phyloP scores from a whole-genome alignment of 164 flowering plant genomes.

The Cinnamomum micranthum region DNA sequence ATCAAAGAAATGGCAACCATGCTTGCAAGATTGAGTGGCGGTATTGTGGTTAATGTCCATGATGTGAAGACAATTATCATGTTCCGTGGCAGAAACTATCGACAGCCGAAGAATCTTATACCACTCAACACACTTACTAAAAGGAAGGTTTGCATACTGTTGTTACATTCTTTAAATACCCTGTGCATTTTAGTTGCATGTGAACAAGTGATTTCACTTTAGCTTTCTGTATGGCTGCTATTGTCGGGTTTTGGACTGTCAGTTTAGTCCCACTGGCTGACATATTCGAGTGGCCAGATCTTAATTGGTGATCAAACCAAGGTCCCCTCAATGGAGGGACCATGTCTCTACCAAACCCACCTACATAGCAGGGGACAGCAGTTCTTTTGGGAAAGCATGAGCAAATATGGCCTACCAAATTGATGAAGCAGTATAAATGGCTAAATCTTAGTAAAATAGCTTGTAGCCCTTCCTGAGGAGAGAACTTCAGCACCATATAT shows the following conservation, averaged over 20 bases:
- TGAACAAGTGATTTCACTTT: no score
- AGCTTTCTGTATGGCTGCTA: no score
- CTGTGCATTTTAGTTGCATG: no score
- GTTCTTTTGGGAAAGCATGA: no score
- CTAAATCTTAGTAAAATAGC: no score
- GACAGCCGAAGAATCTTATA: constrained; percentile 91
- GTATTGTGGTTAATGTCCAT: constrained; percentile 89
- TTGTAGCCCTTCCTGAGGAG: no score
- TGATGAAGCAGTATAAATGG: no score
- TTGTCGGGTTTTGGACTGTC: no score
- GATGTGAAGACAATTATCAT: constrained; percentile 94
- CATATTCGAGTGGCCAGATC: neutral
- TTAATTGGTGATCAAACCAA: neutral
- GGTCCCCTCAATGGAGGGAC: neutral
- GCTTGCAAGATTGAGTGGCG: constrained; percentile 94
- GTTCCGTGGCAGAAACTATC: constrained; percentile 98
- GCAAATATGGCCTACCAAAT: no score
- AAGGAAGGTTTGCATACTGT: constrained; percentile 70
- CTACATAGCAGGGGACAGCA: neutral
- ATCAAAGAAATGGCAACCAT: constrained; percentile 97
- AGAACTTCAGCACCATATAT: no score
- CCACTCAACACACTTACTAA: constrained; percentile 97
- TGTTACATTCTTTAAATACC: neutral
- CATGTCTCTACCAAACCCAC: neutral
- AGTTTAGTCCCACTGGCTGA: neutral